Base-by-base conservation (phyloP, 208 protist genomes). In the Tetramitus jugosus region DNA sequence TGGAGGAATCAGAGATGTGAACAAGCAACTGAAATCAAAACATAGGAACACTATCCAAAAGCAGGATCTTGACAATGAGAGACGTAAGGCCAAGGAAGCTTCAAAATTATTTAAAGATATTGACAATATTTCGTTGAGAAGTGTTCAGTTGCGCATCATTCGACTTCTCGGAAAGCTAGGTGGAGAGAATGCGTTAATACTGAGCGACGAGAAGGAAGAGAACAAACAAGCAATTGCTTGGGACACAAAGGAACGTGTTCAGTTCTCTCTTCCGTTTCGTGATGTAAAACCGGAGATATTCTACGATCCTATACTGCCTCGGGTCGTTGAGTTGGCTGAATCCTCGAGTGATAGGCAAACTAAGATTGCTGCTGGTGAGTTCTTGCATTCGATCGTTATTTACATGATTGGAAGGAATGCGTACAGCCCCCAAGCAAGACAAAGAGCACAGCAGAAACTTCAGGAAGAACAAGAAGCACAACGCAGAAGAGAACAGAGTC, bases 311-410 rank as follows among this genome's bases (percentile, higher is more conserved):
- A 76, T 95, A 0, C 78, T 96, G 7, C 88, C 87, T 35, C 76
- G 83, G 14, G 74, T 93, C 10, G 80, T 87, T 0, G 67, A 86
- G 31, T 80, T 97, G 3, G 87, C 89, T 60, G 82, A 87, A 67
- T 77, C 83, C 23, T 79, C 88, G 0, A 83, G 78, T n/a, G 81
- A 87, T 68, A 83, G 81, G 31, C 80, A 84, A 43, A 86, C 89
- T 14, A 91, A 93, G 37, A 82, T 91, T 2, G 88, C 91, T 0
- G 90, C 92, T 13, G 88, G 86, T 76, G 91, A 97, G 79, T 84
- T 96, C 6, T 84, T 96, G 26, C 89, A 94, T 79, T 86, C 86
- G n/a, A 79, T 90, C 3, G 78, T 92, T 1, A 43, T 91, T 10
- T 92, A 80, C 74, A 86, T 87, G 74, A 71, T 95, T 31, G 91